Evolutionary conservation across 208 protist species (phyloP).

Genomic region (Vickermania spadyakhi): DNA sequence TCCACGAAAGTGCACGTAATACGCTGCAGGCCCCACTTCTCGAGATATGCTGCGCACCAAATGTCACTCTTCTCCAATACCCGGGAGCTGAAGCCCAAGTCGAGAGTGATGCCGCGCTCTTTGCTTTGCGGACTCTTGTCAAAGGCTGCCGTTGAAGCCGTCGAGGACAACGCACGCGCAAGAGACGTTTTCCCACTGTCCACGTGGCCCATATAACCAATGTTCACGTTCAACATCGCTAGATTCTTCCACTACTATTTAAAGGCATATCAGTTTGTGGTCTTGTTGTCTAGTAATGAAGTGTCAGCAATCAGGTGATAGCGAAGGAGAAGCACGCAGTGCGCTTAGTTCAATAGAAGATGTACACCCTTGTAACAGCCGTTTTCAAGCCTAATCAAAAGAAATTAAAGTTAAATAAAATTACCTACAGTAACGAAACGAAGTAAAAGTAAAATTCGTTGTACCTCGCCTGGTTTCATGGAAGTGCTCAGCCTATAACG

Average conservation of each 20-base stretch:
- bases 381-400: too few species aligned
- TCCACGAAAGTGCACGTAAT: constrained; percentile 95
- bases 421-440: too few species aligned
- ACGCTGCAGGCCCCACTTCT: constrained; percentile 11
- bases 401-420: too few species aligned
- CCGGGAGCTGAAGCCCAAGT: constrained; percentile 96
- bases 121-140: constrained; percentile 97
- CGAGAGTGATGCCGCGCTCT: constrained; percentile 96
- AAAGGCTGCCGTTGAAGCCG: constrained; percentile 93
- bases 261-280: neutral
- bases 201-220: constrained; percentile 96
- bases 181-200: constrained; percentile 96
- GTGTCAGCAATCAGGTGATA: neutral
- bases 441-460: too few species aligned
- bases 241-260: too few species aligned
- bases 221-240: constrained; percentile 89
- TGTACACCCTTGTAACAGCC: too few species aligned
- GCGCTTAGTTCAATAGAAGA: too few species aligned
- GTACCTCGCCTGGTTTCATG: too few species aligned
- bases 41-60: constrained; percentile 11
- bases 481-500: too few species aligned
- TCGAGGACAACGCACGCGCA: constrained; percentile 88
- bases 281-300: neutral
- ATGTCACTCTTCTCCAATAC: constrained; percentile 10
- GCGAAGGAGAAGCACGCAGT: too few species aligned